phyloP scores from a whole-genome alignment of 371 early-diverging fungal genomes.

The Fennellomyces sp. region DNA sequence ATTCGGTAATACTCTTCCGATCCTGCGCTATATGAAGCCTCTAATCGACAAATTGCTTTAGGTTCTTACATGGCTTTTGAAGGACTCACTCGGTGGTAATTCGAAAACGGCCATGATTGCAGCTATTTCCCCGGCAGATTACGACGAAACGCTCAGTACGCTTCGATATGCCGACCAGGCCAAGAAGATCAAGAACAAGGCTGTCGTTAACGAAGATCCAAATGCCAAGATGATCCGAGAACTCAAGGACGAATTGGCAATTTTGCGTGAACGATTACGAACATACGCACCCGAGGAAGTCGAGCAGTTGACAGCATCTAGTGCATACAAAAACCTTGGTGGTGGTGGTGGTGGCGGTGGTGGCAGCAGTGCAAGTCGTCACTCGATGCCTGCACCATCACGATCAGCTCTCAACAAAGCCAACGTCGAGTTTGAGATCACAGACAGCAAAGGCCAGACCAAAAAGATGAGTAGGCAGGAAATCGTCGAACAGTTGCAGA shows the following conservation, averaged over 20 bases:
- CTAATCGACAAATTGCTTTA: conserved; percentile 2
- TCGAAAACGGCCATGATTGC: conserved; percentile 95
- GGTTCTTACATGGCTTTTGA: conserved; percentile 92
- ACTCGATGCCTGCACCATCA: conserved; percentile 10
- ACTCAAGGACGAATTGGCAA: conserved; percentile 82
- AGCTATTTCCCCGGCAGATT: conserved; percentile 81
- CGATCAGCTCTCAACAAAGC: conserved; percentile 8
- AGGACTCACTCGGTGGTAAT: conserved; percentile 93
- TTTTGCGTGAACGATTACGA: conserved; percentile 67
- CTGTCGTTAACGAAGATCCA: conserved; percentile 92
- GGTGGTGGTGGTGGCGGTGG: not conserved
- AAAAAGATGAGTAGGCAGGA: conserved; percentile 61
- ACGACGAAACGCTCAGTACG: conserved; percentile 92
- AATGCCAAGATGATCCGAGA: conserved; percentile 84
- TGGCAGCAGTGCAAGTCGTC: not conserved
- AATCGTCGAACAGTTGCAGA: conserved; percentile 79
- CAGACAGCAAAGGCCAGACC: conserved; percentile 53
- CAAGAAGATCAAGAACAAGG: conserved; percentile 90
- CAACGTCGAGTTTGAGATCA: conserved; percentile 43
- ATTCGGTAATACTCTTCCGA: conserved; percentile 61
- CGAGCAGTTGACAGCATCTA: conserved; percentile 29
- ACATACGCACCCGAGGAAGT: conserved; percentile 65
- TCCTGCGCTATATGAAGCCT: too few relatives aligned
- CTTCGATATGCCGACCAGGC: conserved; percentile 95
- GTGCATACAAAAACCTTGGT: conserved; percentile 15